phyloP scores from a whole-genome alignment of 2,329 filamentous ascomycete species.

The Zymoseptoria brevis region DNA sequence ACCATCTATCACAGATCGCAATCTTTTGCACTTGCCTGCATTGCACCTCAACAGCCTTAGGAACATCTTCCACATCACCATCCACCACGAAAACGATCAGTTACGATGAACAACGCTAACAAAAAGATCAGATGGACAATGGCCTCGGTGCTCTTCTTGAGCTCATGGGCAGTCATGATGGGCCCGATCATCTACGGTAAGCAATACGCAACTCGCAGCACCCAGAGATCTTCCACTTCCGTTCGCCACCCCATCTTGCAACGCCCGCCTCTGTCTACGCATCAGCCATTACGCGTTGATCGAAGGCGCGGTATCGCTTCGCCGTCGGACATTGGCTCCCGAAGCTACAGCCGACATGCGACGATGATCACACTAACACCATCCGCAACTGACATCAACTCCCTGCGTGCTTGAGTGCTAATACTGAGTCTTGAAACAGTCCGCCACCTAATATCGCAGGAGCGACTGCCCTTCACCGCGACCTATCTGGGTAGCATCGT shows the following conservation, averaged over 20 bases:
- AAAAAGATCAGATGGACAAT: slow-evolving; percentile 71
- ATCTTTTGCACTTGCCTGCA: slow-evolving; percentile 5
- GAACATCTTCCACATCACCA: neutral
- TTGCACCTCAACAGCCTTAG: slow-evolving; percentile 3
- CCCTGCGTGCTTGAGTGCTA: slow-evolving; percentile 8
- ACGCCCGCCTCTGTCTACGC: slow-evolving; percentile 8
- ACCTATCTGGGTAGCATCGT: slow-evolving; percentile 91
- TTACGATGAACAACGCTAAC: slow-evolving; percentile 29
- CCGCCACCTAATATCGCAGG: slow-evolving; percentile 73
- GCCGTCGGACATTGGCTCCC: slow-evolving; percentile 5
- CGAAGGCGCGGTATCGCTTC: slow-evolving; percentile 5
- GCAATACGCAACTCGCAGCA: slow-evolving; percentile 17
- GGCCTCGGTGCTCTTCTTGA: slow-evolving; percentile 80
- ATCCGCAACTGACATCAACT: neutral
- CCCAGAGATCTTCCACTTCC: slow-evolving; percentile 10
- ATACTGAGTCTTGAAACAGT: slow-evolving; percentile 31
- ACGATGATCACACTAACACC: neutral
- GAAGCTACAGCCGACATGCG: slow-evolving; percentile 14
- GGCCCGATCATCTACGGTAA: slow-evolving; percentile 69
- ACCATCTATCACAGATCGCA: slow-evolving; percentile 5
- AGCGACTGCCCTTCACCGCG: slow-evolving; percentile 83
- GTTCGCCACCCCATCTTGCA: neutral
- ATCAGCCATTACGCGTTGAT: slow-evolving; percentile 12
- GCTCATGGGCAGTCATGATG: slow-evolving; percentile 91
- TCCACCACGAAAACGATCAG: neutral